Base-by-base conservation (phyloP, 2,329 filamentous ascomycete genomes). In the Dactylellina cionopaga region DNA sequence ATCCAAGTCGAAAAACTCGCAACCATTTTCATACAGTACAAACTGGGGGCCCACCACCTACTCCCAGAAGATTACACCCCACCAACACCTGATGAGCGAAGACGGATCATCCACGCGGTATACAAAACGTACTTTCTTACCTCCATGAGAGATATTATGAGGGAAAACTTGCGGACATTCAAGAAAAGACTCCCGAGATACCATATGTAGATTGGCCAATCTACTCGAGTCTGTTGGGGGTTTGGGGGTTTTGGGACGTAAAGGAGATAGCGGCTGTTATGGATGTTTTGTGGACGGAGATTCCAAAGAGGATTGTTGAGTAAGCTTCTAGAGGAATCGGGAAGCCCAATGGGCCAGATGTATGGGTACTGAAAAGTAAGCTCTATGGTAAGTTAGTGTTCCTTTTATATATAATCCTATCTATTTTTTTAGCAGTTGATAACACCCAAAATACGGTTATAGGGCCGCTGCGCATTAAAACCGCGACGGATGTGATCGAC, bases 231-330 rank as follows among this genome's bases (percentile, higher is more conserved):
- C 6, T 64, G 10, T n/a, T 17, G 2, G 31, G 10, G 11, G 10
- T 35, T 10, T 55, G 54, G 64, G 19, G 22, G 1, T 60, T 60
- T 47, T 69, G 64, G 64, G 64, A 60, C 10, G n/a, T 24, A n/a
- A 60, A n/a, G 37, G 64, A 69, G 37, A 11, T 33, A 17, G 55
- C 11, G 2, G 31, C 25, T 4, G 54, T 69, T 5, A 17, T 54
- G 25, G 44, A 47, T 1, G 37, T 46, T n/a, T 29, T 69, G 10
- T 69, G 54, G 46, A 44, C 17, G 29, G 46, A 69, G n/a, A 54
- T 69, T 47, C 64, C 39, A 9, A 22, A 2, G 10, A 27, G 19
- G 15, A 22, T 51, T 15, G 24, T 62, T 17, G 10, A 15, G 5
- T 27, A 10, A 22, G 51, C 19, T 13, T 39, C 35, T 1, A 35